Conservation (phyloP, 2,329 filamentous ascomycete genomes). For the Biscogniauxia sp. region DNA sequence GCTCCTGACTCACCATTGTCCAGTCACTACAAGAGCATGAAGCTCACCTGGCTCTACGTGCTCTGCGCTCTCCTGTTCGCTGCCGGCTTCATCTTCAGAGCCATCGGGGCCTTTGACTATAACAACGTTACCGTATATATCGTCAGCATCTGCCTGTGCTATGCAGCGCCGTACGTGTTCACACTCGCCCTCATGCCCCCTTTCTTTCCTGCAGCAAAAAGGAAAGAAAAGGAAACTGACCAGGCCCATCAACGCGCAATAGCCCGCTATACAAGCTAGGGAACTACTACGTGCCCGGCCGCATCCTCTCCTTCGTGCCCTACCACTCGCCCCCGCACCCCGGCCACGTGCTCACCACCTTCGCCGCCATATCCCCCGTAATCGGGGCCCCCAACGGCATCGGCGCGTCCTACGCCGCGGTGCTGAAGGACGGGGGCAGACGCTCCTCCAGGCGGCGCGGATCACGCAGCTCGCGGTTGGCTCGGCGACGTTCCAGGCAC, state of each 20-base stretch:
- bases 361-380: conserved; percentile 42
- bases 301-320: conserved; percentile 56
- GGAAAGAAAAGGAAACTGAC: conserved; percentile 9
- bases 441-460: conserved; percentile 49
- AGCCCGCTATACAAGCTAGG: conserved; percentile 55
- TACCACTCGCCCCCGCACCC: conserved; percentile 51
- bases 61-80: conserved; percentile 55
- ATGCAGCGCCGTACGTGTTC: conserved; percentile 33
- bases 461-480: conserved; percentile 54
- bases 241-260: not conserved
- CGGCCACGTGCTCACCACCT: conserved; percentile 40
- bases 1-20: not conserved
- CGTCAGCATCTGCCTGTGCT: conserved; percentile 38
- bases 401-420: conserved; percentile 47
- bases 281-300: conserved; percentile 57
- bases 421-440: conserved; percentile 43
- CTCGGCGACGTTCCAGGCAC: conserved; percentile 48
- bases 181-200: not conserved
- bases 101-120: conserved; percentile 48
- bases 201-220: not conserved
- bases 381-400: conserved; percentile 49
- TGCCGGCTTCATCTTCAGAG: conserved; percentile 50
- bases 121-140: conserved; percentile 42
- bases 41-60: conserved; percentile 52
- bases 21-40: conserved; percentile 57